Conservation (phyloP, 768 basidiomycete genomes). For the Porpolomopsis calyptriformis region DNA sequence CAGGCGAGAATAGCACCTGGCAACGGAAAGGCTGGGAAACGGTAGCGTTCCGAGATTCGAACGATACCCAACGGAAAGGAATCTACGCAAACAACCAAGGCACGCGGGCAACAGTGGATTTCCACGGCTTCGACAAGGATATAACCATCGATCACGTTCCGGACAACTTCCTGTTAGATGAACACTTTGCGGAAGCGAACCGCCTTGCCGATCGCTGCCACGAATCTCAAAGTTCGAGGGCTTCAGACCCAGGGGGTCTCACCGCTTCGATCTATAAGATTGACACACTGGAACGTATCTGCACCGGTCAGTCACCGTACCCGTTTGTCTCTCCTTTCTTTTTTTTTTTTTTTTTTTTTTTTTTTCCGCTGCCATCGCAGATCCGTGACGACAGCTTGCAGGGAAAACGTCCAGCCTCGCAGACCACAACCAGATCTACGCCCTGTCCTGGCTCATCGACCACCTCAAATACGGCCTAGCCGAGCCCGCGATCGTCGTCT, state of each 20-base stretch:
- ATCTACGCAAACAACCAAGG: constrained; percentile 8
- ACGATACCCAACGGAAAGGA: constrained; percentile 5
- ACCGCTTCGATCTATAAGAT: constrained; percentile 12
- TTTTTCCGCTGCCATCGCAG: neutral
- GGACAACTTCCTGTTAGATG: constrained; percentile 8
- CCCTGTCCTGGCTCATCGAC: neutral
- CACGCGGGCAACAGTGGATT: constrained; percentile 6
- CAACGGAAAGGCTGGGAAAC: constrained; percentile 9
- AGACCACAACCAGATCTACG: neutral
- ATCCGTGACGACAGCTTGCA: neutral
- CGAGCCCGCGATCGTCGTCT: neutral
- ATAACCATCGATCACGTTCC: constrained; percentile 8
- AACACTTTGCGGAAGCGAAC: constrained; percentile 11
- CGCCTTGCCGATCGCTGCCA: constrained; percentile 10
- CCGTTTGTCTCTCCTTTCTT: neutral
- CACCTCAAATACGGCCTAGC: neutral
- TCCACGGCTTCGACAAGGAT: constrained; percentile 10
- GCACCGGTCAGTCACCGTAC: constrained; percentile 10
- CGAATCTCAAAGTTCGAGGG: constrained; percentile 8
- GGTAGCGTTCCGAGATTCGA: constrained; percentile 8
- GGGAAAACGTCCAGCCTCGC: neutral
- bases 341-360: too few relatives aligned
- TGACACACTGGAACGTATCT: constrained; percentile 10
- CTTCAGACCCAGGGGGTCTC: constrained; percentile 10
- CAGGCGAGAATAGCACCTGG: constrained; percentile 6